Percentiles rank a stretch among this genome's conserved stretches.
Evolutionary conservation across 192 early-diverging fungal genomes (phyloP).

Genomic region (Lobosporangium transversale): DNA sequence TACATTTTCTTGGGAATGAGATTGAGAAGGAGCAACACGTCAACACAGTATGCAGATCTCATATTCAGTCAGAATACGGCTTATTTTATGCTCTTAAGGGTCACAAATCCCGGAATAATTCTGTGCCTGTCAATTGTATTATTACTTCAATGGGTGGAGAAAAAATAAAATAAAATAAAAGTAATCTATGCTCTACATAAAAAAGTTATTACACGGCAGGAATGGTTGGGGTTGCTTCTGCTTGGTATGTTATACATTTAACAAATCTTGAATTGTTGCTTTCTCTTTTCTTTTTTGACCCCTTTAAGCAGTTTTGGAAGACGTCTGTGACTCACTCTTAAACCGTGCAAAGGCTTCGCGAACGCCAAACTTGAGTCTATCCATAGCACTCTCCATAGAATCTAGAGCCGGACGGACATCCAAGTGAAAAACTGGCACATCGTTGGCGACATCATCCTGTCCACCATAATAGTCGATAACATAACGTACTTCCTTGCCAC

Average conservation of each 20-base stretch:
- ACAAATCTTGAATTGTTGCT: background rate
- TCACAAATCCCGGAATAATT: slow-evolving; percentile 2
- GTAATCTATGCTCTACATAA: slow-evolving; percentile 31
- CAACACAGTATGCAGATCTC: background rate
- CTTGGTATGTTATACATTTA: background rate
- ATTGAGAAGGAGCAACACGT: slow-evolving; percentile 37
- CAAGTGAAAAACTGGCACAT: slow-evolving; percentile 87
- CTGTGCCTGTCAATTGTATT: too few species aligned
- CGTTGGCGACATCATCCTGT: slow-evolving; percentile 68
- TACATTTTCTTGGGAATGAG: slow-evolving; percentile 47
- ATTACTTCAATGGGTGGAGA: background rate
- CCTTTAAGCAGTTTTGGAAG: slow-evolving; percentile 32
- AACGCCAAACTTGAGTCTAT: slow-evolving; percentile 71
- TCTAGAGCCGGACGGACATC: slow-evolving; percentile 97
- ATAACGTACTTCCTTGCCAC: slow-evolving; percentile 91
- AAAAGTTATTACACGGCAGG: slow-evolving; percentile 16
- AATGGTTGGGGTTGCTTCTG: too few species aligned
- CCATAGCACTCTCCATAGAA: slow-evolving; percentile 67
- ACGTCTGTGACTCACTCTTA: slow-evolving; percentile 21
- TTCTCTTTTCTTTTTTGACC: background rate
- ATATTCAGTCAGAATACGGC: background rate
- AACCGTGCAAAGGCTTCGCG: slow-evolving; percentile 60
- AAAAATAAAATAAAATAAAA: background rate
- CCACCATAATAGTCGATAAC: slow-evolving; percentile 98
- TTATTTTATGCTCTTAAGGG: background rate